phyloP scores from a whole-genome alignment of 768 basidiomycete species.

The Suillus bovinus region DNA sequence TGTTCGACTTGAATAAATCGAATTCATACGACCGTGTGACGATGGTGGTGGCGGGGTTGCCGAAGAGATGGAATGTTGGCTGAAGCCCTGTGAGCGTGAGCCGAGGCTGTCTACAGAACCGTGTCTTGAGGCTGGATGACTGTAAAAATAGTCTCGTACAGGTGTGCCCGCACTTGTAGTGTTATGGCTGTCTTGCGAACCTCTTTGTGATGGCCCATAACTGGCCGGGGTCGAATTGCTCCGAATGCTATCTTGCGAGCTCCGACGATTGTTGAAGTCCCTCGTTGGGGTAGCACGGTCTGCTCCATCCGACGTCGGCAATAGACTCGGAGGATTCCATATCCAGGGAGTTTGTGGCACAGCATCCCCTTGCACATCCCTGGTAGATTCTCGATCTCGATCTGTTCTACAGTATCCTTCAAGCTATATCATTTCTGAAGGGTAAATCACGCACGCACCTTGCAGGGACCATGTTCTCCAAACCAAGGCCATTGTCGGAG shows the following conservation, averaged over 20 bases:
- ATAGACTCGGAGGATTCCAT: conserved; percentile 59
- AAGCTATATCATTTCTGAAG: conserved; percentile 5
- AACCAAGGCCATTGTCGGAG: conserved; percentile 61
- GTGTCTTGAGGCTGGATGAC: conserved; percentile 10
- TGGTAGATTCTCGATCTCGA: conserved; percentile 27
- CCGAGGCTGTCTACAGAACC: conserved; percentile 6
- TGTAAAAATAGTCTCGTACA: conserved; percentile 27
- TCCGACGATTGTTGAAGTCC: conserved; percentile 14
- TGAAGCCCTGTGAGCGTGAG: conserved; percentile 4
- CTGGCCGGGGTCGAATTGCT: conserved; percentile 31
- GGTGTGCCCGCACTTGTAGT: conserved; percentile 16
- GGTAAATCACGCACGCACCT: conserved; percentile 43
- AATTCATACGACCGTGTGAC: neutral
- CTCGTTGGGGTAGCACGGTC: conserved; percentile 15
- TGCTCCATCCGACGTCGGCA: conserved; percentile 30
- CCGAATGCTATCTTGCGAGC: conserved; percentile 22
- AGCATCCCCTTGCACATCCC: conserved; percentile 36
- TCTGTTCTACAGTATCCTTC: conserved; percentile 13
- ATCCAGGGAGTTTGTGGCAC: conserved; percentile 68
- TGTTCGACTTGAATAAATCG: conserved; percentile 28
- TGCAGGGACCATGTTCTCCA: conserved; percentile 61
- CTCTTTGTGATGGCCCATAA: conserved; percentile 22
- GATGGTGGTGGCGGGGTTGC: conserved; percentile 5
- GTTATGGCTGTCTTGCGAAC: conserved; percentile 21
- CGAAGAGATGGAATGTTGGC: conserved; percentile 2